A percentile compares a stretch with the other conserved stretches of the same genome.
Evolutionary conservation across 2,329 filamentous ascomycete genomes (phyloP).

Genomic region (Xylariales sp.): DNA sequence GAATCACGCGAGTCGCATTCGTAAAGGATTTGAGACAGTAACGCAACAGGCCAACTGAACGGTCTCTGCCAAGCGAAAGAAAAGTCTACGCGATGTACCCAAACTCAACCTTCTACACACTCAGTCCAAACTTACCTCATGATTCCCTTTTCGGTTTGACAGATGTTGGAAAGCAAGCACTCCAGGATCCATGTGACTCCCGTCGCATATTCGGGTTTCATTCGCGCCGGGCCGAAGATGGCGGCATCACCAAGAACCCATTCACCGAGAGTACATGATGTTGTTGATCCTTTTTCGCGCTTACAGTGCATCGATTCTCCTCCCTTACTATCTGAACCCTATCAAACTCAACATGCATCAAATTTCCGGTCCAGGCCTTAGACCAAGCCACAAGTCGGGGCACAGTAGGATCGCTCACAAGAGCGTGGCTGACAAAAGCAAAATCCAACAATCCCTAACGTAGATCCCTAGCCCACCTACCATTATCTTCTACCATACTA

Average conservation of each 20-base stretch:
- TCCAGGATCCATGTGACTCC: neutral
- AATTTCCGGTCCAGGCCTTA: constrained; percentile 24
- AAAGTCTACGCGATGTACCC: neutral
- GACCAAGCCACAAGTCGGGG: constrained; percentile 26
- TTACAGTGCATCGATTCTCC: neutral
- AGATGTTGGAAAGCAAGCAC: neutral
- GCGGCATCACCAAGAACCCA: neutral
- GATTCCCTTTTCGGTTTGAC: neutral
- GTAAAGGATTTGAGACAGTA: constrained; percentile 2
- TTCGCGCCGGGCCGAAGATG: neutral
- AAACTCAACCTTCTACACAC: neutral
- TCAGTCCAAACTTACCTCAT: neutral
- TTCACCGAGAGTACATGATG: constrained; percentile 12
- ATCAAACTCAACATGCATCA: constrained; percentile 6
- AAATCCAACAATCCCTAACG: constrained; percentile 14
- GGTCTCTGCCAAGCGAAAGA: neutral
- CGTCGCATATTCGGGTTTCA: neutral
- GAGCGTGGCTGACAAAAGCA: constrained; percentile 27
- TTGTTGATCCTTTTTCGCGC: constrained; percentile 8
- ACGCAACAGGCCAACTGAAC: neutral
- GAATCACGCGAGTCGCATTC: neutral
- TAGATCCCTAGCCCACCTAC: constrained; percentile 19
- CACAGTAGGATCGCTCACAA: constrained; percentile 6
- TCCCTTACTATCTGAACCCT: neutral
- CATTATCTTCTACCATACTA: neutral